Evolutionary conservation across 164 flowering plant species (phyloP).

Genomic region (Tinospora cordifolia): DNA sequence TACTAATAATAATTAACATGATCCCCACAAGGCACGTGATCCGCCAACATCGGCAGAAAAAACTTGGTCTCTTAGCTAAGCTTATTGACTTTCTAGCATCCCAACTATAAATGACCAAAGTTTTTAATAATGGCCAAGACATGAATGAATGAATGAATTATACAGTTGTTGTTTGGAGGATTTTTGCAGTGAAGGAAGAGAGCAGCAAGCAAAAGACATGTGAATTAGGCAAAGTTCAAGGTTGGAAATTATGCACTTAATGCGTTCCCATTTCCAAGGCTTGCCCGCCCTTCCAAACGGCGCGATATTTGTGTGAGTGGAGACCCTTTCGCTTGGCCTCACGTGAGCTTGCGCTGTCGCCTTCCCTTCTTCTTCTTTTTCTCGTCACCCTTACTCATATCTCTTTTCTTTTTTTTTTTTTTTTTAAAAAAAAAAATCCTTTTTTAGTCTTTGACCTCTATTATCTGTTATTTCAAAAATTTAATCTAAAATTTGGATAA

Average conservation of each 20-base stretch:
- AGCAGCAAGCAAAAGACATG: too few relatives aligned
- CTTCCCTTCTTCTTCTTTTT: conserved; percentile 10
- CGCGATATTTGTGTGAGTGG: conserved; percentile 27
- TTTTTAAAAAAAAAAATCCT: too few relatives aligned
- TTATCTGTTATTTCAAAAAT: too few relatives aligned
- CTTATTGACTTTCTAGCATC: neutral
- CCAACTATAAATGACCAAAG: neutral
- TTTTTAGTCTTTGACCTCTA: too few relatives aligned
- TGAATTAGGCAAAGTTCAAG: too few relatives aligned
- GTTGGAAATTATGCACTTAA: too few relatives aligned
- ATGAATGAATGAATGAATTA: too few relatives aligned
- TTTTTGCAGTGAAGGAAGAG: neutral
- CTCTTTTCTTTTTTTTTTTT: too few relatives aligned
- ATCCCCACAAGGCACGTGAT: conserved; percentile 9
- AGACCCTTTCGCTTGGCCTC: too few relatives aligned
- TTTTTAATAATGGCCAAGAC: too few relatives aligned
- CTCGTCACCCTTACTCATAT: neutral
- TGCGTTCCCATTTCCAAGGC: too few relatives aligned
- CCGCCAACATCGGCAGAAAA: conserved; percentile 4
- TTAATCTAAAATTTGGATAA: too few relatives aligned
- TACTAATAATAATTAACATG: neutral
- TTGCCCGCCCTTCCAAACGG: conserved; percentile 34
- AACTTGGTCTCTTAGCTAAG: neutral
- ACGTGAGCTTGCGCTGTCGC: neutral
- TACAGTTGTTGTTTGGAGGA: neutral